Base-by-base conservation (phyloP, 176 grass and related monocot genomes). In the Paspalum notatum region DNA sequence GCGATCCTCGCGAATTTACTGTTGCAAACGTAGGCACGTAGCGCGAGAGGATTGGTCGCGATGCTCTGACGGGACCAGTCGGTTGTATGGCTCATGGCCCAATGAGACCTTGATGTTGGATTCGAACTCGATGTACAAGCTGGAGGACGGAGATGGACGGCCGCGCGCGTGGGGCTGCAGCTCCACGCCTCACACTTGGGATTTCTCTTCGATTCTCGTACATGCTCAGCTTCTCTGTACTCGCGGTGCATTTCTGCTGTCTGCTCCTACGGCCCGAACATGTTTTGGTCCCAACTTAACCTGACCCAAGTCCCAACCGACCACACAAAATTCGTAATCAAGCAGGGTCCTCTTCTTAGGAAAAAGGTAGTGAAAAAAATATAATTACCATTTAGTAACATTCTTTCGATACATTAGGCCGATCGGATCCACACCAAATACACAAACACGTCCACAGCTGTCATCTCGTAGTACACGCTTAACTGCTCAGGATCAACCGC, bases 351-450 rank as follows among this genome's bases (percentile, higher is more conserved):
- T 25, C 10, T 32, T n/a, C 0, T 47, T 15, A 15, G 0, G 11
- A 45, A 39, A 55, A 22, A 32, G 32, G 27, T 7, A 2, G 27
- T 6, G 12, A 61, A 61, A 5, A 56, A 65, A 66, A 77, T 80
- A 66, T 66, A 76, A 82, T 74, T 88, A 64, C 32, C 72, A 50
- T 53, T 62, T 81, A 37, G 26, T 67, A 83, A 42, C 52, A 75
- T 41, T 49, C 68, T 27, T 81, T 41, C 20, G 72, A 81, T 71
- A 89, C 87, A 89, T 56, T 12, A 22, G 76, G 82, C 38, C 43
- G 72, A 70, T 67, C 22, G 52, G 58, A 76, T 75, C 87, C 82
- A 74, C n/a, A 76, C 56, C 71, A 72, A 20, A 80, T 56, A 80
- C 77, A 80, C 77, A 44, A 7, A 85, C 82, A 50, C 61, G 44